phyloP scores from a whole-genome alignment of 2,329 filamentous ascomycete genomes.

The Paramyrothecium roridum region DNA sequence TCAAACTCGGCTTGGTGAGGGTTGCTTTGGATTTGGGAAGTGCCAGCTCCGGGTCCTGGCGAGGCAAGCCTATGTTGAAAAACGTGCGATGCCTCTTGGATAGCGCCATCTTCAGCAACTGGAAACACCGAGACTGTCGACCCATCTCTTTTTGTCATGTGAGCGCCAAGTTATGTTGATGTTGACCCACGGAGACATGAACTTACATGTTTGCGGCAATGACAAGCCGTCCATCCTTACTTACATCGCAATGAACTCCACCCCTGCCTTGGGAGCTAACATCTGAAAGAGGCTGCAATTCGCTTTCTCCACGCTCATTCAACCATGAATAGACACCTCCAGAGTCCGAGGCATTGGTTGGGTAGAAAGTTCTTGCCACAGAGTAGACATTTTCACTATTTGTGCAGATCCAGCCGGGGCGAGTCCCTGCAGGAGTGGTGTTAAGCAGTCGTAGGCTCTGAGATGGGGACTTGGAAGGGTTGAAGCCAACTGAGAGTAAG shows the following conservation, averaged over 20 bases:
- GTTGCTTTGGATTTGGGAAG: background rate
- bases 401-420: background rate
- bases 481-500: background rate
- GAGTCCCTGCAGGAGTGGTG: background rate
- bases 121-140: background rate
- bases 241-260: background rate
- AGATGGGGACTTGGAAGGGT: background rate
- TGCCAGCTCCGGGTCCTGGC: background rate
- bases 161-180: background rate
- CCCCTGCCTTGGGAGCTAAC: background rate
- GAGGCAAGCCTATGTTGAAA: background rate
- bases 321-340: background rate
- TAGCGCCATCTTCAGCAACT: background rate
- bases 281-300: background rate
- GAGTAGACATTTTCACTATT: background rate
- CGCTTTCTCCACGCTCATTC: background rate
- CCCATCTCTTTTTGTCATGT: background rate
- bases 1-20: slow-evolving; percentile 1
- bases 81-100: background rate
- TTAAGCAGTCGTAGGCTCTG: background rate
- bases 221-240: background rate
- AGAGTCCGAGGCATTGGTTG: background rate
- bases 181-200: background rate
- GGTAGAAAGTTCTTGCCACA: background rate
- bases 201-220: background rate